phyloP scores from a whole-genome alignment of 345 rosid species.

The Xanthoceras sorbifolium region DNA sequence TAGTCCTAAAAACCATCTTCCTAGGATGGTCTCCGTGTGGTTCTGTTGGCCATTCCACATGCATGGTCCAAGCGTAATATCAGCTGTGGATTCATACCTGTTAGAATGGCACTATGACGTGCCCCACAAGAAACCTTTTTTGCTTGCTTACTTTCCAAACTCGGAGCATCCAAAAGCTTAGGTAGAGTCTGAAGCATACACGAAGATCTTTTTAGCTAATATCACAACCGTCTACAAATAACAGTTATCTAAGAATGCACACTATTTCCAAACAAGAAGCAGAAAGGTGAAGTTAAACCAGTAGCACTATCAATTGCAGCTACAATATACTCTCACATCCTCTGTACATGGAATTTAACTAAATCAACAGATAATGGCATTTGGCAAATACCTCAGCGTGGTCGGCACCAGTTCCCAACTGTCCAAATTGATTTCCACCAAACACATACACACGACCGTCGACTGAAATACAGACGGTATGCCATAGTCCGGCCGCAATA shows the following conservation, averaged over 20 bases:
- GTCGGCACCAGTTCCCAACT: slow-evolving; percentile 77
- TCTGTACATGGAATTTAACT: not conserved
- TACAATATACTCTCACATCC: not conserved
- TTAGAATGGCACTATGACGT: slow-evolving; percentile 63
- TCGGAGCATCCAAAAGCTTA: slow-evolving; percentile 59
- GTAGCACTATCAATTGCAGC: not conserved
- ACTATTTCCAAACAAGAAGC: not conserved
- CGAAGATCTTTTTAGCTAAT: slow-evolving; percentile 7
- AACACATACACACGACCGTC: slow-evolving; percentile 68
- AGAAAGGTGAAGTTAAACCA: not conserved
- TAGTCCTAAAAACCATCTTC: slow-evolving; percentile 29
- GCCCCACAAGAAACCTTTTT: slow-evolving; percentile 77
- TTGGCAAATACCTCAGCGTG: slow-evolving; percentile 59
- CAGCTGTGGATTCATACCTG: slow-evolving; percentile 50
- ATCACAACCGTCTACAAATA: not conserved
- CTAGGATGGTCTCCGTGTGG: slow-evolving; percentile 24
- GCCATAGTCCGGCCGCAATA: slow-evolving; percentile 85
- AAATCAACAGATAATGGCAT: not conserved
- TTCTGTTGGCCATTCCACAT: not conserved
- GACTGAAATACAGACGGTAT: slow-evolving; percentile 63
- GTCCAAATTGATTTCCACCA: slow-evolving; percentile 95
- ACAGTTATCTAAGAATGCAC: not conserved
- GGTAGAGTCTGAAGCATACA: slow-evolving; percentile 77
- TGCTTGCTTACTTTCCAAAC: slow-evolving; percentile 53
- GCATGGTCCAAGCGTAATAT: not conserved